These are phyloP conservation scores for Backusella tarrabulga DNA, from an alignment of 192 early-diverging fungal species.

Conservation along the genomic window DNA sequence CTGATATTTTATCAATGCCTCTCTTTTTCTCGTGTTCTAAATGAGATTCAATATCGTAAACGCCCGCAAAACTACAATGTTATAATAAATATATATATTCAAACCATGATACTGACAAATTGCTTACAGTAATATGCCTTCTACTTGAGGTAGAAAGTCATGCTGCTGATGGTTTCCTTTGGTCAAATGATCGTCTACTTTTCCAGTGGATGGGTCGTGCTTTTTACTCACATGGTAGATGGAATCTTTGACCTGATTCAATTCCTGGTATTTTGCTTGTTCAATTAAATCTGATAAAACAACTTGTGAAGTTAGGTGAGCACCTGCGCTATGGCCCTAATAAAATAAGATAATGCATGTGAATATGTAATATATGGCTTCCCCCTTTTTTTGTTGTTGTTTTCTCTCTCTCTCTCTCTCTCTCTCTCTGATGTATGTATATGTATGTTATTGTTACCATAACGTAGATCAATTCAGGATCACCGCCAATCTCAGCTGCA, in stretches of 20 bases:
- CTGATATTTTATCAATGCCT: conserved; percentile 55
- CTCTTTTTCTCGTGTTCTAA: conserved; percentile 46
- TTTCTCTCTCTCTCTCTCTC: background rate
- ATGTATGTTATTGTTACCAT: conserved; percentile 32
- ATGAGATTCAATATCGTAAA: conserved; percentile 50
- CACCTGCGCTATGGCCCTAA: conserved; percentile 46
- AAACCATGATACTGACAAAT: background rate
- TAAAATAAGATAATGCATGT: background rate
- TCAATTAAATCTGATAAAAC: conserved; percentile 35
- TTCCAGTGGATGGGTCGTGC: conserved; percentile 10
- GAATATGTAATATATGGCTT: background rate
- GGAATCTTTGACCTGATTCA: background rate
- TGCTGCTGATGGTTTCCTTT: background rate
- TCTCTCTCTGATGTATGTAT: background rate
- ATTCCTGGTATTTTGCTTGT: conserved; percentile 18
- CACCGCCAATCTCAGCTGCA: conserved; percentile 32
- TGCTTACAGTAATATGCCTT: conserved; percentile 38
- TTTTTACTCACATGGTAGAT: conserved; percentile 10
- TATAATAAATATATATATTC: background rate
- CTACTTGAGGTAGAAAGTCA: conserved; percentile 37
- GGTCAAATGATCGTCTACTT: background rate
- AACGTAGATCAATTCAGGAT: conserved; percentile 36
- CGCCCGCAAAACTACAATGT: conserved; percentile 39
- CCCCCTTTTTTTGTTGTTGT: background rate
- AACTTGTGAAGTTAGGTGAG: conserved; percentile 38